Evolutionary conservation across 2,329 filamentous ascomycete genomes (phyloP).

Genomic region (Trichoderma sp.): DNA sequence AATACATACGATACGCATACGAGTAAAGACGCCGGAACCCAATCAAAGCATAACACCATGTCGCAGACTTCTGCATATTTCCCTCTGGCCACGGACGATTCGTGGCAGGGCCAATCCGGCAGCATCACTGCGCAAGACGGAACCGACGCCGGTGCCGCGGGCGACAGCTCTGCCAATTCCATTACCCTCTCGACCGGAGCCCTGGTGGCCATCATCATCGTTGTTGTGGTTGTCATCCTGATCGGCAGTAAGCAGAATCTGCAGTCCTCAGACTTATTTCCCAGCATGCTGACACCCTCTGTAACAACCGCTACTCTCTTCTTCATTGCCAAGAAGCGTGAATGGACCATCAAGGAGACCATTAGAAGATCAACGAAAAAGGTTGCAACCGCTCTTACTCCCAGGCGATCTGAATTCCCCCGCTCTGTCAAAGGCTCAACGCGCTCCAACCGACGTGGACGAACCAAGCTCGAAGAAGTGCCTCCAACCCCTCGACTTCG

Average conservation of each 20-base stretch:
- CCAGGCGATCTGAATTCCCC: constrained; percentile 61
- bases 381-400: constrained; percentile 63
- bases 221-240: constrained; percentile 67
- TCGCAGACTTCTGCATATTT: constrained; percentile 42
- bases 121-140: constrained; percentile 44
- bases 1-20: neutral
- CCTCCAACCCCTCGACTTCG: constrained; percentile 59
- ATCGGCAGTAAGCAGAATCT: constrained; percentile 62
- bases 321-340: constrained; percentile 79
- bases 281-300: constrained; percentile 23
- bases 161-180: constrained; percentile 56
- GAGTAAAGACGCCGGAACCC: neutral
- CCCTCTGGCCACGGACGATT: constrained; percentile 31
- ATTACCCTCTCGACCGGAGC: constrained; percentile 68
- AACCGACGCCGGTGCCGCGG: constrained; percentile 65
- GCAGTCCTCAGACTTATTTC: neutral
- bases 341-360: constrained; percentile 76
- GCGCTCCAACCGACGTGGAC: constrained; percentile 36
- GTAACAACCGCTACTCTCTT: constrained; percentile 69
- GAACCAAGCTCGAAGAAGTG: constrained; percentile 55
- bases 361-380: constrained; percentile 67
- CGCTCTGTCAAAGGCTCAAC: constrained; percentile 53
- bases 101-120: constrained; percentile 37
- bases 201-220: constrained; percentile 72
- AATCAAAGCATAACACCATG: constrained; percentile 36